phyloP scores from a whole-genome alignment of 129 eudicot species.

The Flaveria linearis region DNA sequence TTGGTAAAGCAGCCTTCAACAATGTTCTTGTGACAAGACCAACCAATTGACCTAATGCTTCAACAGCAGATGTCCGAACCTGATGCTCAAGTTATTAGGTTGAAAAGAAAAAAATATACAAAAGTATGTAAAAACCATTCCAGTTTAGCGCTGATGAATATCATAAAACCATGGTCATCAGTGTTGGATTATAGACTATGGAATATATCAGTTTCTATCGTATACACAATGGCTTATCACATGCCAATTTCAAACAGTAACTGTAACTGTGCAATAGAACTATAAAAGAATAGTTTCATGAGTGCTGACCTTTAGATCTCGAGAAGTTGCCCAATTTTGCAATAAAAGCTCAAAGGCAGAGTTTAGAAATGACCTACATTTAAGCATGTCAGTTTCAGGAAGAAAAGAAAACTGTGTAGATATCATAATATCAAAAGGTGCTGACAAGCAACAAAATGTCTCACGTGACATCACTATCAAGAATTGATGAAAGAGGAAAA shows the following conservation, averaged over 20 bases:
- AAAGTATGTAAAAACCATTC: conserved; percentile 3
- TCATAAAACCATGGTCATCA: conserved; percentile 1
- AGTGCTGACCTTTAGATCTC: conserved; percentile 78
- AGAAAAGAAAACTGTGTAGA: conserved; percentile 21
- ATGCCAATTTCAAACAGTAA: background rate
- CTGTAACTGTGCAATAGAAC: conserved; percentile 1
- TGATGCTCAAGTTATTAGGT: conserved; percentile 36
- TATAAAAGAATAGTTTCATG: conserved; percentile 10
- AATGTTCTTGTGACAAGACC: conserved; percentile 82
- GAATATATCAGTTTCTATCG: conserved; percentile 9
- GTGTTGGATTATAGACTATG: background rate
- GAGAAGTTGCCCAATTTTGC: conserved; percentile 94
- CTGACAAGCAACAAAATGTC: conserved; percentile 27
- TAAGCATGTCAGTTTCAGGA: conserved; percentile 19
- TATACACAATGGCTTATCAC: conserved; percentile 11
- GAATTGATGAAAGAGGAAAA: conserved; percentile 53
- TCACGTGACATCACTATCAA: conserved; percentile 95
- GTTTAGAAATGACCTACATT: conserved; percentile 89
- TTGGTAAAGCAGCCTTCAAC: conserved; percentile 81
- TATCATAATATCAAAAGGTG: conserved; percentile 20
- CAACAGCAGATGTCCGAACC: conserved; percentile 84
- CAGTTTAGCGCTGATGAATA: background rate
- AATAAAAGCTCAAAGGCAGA: conserved; percentile 95
- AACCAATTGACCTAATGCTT: conserved; percentile 97
- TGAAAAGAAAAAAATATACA: conserved; percentile 11